A percentile compares a stretch with the other conserved stretches of the same genome.
phyloP scores from a whole-genome alignment of 306 rosid species.

The Medicago ruthenica region DNA sequence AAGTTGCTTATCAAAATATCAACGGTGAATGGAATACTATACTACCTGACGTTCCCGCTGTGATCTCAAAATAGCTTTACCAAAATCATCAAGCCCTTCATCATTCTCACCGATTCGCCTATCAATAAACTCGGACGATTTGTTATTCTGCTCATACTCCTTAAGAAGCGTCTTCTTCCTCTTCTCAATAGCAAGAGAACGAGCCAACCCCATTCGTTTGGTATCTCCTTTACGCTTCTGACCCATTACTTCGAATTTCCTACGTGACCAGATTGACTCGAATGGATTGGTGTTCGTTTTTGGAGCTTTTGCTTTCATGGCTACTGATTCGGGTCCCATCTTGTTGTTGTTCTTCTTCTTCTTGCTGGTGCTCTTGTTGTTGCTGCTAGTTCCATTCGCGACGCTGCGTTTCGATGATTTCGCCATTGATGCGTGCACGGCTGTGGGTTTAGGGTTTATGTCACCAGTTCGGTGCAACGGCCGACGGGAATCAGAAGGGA shows the following conservation, averaged over 20 bases:
- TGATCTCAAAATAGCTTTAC: constrained; percentile 79
- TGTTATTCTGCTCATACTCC: constrained; percentile 75
- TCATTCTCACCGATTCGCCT: constrained; percentile 81
- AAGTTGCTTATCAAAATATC: no score
- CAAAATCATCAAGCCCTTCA: constrained; percentile 78
- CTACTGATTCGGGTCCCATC: constrained; percentile 58
- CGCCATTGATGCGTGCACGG: constrained; percentile 48
- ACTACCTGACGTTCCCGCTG: constrained; percentile 82
- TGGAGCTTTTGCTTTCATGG: constrained; percentile 73
- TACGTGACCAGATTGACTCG: constrained; percentile 78
- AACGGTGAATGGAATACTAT: no score
- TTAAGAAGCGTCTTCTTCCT: constrained; percentile 80
- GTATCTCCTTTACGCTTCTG: constrained; percentile 89
- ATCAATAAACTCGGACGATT: constrained; percentile 71
- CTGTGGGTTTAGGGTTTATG: no score
- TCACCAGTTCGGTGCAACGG: no score
- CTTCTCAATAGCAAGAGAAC: constrained; percentile 78
- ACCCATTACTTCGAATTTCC: constrained; percentile 80
- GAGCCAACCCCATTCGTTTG: constrained; percentile 75
- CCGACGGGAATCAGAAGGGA: no score
- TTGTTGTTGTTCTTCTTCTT: constrained; percentile 59
- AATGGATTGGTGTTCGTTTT: constrained; percentile 61
- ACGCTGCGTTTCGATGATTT: constrained; percentile 45
- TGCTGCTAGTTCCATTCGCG: constrained; percentile 2
- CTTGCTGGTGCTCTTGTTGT: constrained; percentile 41